Conservation (phyloP, 306 rosid species). For the Fagus crenata region DNA sequence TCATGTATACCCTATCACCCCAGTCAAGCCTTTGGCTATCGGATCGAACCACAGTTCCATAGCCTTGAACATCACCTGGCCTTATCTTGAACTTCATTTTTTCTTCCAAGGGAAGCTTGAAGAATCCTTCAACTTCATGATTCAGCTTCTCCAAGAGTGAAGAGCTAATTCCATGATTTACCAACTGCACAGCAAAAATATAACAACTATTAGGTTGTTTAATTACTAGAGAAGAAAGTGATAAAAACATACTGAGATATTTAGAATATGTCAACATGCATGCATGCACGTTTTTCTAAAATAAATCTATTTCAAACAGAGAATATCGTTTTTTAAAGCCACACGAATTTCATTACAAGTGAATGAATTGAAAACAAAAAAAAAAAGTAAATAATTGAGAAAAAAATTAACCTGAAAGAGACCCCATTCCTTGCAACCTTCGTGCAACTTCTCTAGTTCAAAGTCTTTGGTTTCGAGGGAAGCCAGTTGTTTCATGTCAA, state of each 20-base stretch:
- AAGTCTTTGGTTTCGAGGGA: background rate
- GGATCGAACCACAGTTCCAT: constrained; percentile 30
- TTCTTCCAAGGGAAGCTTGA: constrained; percentile 46
- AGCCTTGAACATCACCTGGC: constrained; percentile 50
- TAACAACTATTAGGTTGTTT: background rate
- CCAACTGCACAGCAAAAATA: constrained; percentile 33
- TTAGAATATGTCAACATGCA: too few relatives aligned
- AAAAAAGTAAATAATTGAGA: background rate
- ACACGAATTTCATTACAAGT: too few relatives aligned
- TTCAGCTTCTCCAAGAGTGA: constrained; percentile 35
- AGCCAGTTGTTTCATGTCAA: constrained; percentile 31
- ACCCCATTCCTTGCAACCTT: constrained; percentile 46
- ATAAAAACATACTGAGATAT: too few relatives aligned
- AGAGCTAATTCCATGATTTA: constrained; percentile 48
- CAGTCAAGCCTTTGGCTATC: constrained; percentile 46
- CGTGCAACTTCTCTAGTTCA: constrained; percentile 37
- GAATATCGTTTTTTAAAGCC: too few relatives aligned
- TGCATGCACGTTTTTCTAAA: too few relatives aligned
- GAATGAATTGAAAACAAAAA: background rate
- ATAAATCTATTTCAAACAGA: too few relatives aligned
- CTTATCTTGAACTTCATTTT: constrained; percentile 36
- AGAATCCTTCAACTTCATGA: constrained; percentile 40
- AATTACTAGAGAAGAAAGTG: too few relatives aligned
- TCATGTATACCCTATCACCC: constrained; percentile 47
- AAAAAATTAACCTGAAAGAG: constrained; percentile 36